Conservation (phyloP, 1,139 yeast species). For the Debaryomyces coudertii region DNA sequence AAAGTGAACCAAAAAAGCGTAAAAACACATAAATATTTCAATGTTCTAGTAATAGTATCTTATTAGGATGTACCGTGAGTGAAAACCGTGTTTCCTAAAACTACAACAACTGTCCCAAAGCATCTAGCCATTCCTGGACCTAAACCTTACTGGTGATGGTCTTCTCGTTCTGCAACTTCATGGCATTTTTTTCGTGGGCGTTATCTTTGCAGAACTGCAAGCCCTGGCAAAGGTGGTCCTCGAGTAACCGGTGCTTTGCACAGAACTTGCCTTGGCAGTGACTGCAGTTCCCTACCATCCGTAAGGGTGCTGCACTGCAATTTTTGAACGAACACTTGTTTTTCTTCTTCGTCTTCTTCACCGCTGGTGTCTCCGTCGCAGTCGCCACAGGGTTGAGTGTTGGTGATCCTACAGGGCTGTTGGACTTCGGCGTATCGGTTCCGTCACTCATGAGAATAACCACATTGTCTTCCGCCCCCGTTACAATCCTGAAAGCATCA, state of each 20-base stretch:
- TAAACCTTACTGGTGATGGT: constrained; percentile 41
- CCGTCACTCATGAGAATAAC: constrained; percentile 51
- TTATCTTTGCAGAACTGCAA: constrained; percentile 79
- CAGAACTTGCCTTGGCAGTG: constrained; percentile 88
- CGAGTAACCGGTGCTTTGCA: constrained; percentile 83
- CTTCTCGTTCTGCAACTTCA: constrained; percentile 47
- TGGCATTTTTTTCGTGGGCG: constrained; percentile 56
- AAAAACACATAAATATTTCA: neutral
- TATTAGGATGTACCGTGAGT: neutral
- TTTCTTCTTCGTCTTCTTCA: constrained; percentile 54
- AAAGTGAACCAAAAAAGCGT: constrained; percentile 1
- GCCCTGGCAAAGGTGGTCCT: constrained; percentile 81
- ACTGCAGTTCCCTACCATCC: constrained; percentile 87
- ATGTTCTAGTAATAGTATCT: neutral
- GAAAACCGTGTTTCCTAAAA: neutral
- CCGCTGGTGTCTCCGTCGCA: constrained; percentile 9
- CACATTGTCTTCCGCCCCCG: constrained; percentile 29
- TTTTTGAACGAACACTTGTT: constrained; percentile 62
- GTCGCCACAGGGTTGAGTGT: constrained; percentile 14
- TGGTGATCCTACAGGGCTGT: constrained; percentile 14
- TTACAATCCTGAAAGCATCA: constrained; percentile 25
- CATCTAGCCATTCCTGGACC: neutral
- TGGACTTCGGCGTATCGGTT: constrained; percentile 23
- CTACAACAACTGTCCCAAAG: neutral
- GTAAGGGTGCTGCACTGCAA: constrained; percentile 69